These are phyloP conservation scores for Oryza officinalis DNA, from an alignment of 176 grass and related monocot species.

Conservation along the genomic window DNA sequence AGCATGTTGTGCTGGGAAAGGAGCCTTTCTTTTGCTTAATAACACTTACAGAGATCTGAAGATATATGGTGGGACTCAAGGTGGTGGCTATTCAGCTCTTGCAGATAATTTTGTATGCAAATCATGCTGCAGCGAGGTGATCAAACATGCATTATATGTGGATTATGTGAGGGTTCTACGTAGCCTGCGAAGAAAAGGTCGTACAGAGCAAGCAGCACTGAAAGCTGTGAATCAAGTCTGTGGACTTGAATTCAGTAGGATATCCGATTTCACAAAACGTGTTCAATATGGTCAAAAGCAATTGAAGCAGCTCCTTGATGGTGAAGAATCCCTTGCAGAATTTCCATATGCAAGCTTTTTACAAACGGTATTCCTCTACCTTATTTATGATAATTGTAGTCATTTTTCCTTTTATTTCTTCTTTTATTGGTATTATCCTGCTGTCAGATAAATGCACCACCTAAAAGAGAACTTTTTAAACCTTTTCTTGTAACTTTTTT, in stretches of 20 bases:
- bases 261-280: conserved; percentile 44
- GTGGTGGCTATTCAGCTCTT: conserved; percentile 62
- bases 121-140: conserved; percentile 75
- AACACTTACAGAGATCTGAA: conserved; percentile 79
- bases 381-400: conserved; percentile 30
- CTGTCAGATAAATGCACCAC: conserved; percentile 22
- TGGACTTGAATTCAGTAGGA: conserved; percentile 41
- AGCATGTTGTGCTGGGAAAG: conserved; percentile 93
- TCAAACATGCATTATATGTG: conserved; percentile 74
- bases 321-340: conserved; percentile 92
- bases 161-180: conserved; percentile 91
- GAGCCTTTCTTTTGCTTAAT: conserved; percentile 81
- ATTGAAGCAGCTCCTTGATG: conserved; percentile 76
- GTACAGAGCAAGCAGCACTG: conserved; percentile 55
- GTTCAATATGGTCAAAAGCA: conserved; percentile 67
- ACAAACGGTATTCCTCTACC: conserved; percentile 62
- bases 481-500: not conserved
- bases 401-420: conserved; percentile 30
- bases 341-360: conserved; percentile 90
- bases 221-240: conserved; percentile 73
- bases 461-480: not conserved
- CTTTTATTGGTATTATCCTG: conserved; percentile 19
- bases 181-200: conserved; percentile 65
- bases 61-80: conserved; percentile 72
- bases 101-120: conserved; percentile 84